phyloP scores from a whole-genome alignment of 2,329 filamentous ascomycete genomes.

The Incumbomyces delicatus region DNA sequence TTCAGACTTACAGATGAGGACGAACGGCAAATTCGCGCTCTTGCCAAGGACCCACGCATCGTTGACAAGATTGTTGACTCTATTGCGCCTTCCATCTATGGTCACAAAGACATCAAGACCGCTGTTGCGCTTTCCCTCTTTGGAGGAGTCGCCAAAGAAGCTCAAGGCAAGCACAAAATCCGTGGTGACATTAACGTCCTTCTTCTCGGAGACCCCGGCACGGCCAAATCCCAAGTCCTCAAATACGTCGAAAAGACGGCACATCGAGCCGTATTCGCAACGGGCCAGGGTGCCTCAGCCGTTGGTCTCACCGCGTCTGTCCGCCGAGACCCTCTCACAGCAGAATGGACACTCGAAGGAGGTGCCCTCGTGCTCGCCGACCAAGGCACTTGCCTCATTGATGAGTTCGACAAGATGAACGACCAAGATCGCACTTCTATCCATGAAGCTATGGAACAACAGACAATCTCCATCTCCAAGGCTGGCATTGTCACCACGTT shows the following conservation, averaged over 20 bases:
- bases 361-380: slow-evolving; percentile 92
- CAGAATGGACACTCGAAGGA: slow-evolving; percentile 95
- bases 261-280: slow-evolving; percentile 92
- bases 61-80: slow-evolving; percentile 87
- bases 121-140: slow-evolving; percentile 90
- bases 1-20: slow-evolving; percentile 94
- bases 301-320: slow-evolving; percentile 97
- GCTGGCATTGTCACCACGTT: slow-evolving; percentile 96
- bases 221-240: slow-evolving; percentile 92
- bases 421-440: slow-evolving; percentile 97
- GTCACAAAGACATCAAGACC: slow-evolving; percentile 93
- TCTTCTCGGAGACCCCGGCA: slow-evolving; percentile 91
- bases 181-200: slow-evolving; percentile 97
- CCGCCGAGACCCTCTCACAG: slow-evolving; percentile 85
- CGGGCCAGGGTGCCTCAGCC: slow-evolving; percentile 90
- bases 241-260: slow-evolving; percentile 98
- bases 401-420: slow-evolving; percentile 99
- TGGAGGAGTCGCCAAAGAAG: slow-evolving; percentile 83
- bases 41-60: slow-evolving; percentile 84
- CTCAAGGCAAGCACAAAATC: slow-evolving; percentile 80
- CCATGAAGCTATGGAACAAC: slow-evolving; percentile 99
- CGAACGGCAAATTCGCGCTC: slow-evolving; percentile 75
- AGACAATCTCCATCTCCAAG: slow-evolving; percentile 98
- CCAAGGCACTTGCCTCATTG: slow-evolving; percentile 88
- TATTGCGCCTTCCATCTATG: slow-evolving; percentile 95